Base-by-base conservation (phyloP, 2,329 filamentous ascomycete species). In the Chaetomium sp. region DNA sequence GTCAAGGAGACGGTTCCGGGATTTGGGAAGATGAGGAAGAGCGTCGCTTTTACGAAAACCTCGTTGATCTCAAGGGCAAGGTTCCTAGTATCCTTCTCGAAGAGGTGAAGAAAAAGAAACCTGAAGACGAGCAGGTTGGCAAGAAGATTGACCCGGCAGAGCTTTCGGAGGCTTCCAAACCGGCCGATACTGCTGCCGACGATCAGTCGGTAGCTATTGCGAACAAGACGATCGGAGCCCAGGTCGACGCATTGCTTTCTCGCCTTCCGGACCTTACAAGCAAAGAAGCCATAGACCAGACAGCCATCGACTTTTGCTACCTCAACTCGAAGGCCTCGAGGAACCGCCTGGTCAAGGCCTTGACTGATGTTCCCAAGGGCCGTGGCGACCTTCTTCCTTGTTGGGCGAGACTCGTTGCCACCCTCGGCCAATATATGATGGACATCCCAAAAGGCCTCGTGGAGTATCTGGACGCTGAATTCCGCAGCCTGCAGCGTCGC, bases 11-110 rank as follows among this genome's bases (percentile, higher is more conserved):
- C 57, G 91, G 91, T 19, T 82, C 91, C 32, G 94, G 94, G 0
- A 97, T 99, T 60, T 99, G 94, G 94, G 91, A 96, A 73, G 94
- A 99, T 65, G 94, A 99, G 67, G 94, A 99, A 53, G 92, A 99
- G 72, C 85, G 94, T 57, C 88, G 94, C 58, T 99, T 99, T 70
- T 99, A 99, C 72, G 94, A 99, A 75, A 97, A 96, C 61, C 72
- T 99, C 9, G 88, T 95, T 10, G 94, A 99, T 68, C 76, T 99
- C 12, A 96, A 95, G 68, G 94, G 95, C 64, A 95, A 96, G 64
- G 94, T 99, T 2, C 95, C 94, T 0, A 87, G 87, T 1, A 95
- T 99, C 64, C 77, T 99, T 7, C 81, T 99, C 1, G 94, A 99
- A 67, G 94, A 97, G 64, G 84, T 84, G 52, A 96, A 95, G 72